Evolutionary conservation across 306 rosid species (phyloP).

Genomic region (Corylus avellana): DNA sequence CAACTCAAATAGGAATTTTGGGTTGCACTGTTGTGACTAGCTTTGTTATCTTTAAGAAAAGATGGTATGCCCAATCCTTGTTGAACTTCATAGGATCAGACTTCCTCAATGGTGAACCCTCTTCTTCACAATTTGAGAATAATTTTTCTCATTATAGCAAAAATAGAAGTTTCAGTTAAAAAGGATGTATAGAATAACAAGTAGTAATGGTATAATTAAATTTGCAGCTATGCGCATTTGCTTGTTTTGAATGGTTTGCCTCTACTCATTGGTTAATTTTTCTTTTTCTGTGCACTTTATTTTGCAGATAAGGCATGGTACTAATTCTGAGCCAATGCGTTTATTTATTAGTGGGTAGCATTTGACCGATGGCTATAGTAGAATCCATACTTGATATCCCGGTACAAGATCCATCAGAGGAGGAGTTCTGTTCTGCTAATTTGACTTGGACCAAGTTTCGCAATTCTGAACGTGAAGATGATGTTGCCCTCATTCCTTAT

Average conservation of each 20-base stretch:
- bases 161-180: neutral
- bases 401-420: conserved; percentile 82
- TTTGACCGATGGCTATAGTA: conserved; percentile 54
- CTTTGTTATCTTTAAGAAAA: neutral
- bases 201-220: neutral
- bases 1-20: too few relatives aligned
- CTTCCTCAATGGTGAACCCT: neutral
- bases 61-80: too few relatives aligned
- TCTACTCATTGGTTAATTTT: neutral
- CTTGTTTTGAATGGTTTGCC: conserved; percentile 4
- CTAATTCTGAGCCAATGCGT: neutral
- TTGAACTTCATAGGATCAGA: neutral
- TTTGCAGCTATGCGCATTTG: neutral
- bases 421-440: conserved; percentile 76
- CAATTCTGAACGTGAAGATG: conserved; percentile 69
- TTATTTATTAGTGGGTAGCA: neutral
- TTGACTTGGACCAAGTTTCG: conserved; percentile 90
- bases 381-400: conserved; percentile 68
- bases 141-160: neutral
- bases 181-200: neutral
- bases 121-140: neutral
- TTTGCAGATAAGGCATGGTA: conserved; percentile 13
- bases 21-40: too few relatives aligned
- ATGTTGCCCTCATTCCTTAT: conserved; percentile 85
- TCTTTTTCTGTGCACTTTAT: conserved; percentile 2